A percentile compares a stretch with the other conserved stretches of the same genome.
phyloP scores from a whole-genome alignment of 2,329 filamentous ascomycete species.

The Fusarium incarnatum region DNA sequence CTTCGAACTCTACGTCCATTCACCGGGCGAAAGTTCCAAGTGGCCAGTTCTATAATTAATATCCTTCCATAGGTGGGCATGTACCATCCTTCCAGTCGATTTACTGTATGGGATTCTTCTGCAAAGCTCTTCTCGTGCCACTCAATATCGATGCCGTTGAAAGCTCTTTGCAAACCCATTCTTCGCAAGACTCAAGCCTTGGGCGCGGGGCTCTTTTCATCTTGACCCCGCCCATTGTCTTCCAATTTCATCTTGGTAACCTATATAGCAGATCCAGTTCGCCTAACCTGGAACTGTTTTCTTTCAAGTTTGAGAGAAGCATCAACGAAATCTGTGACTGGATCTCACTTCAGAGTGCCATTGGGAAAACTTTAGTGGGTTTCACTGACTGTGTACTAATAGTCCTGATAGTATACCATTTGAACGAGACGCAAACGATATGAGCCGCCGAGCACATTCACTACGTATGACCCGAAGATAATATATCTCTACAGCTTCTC shows the following conservation, averaged over 20 bases:
- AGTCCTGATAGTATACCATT: not conserved
- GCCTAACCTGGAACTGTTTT: not conserved
- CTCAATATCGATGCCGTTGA: conserved; percentile 4
- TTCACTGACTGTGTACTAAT: not conserved
- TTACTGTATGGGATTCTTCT: conserved; percentile 1
- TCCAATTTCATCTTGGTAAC: not conserved
- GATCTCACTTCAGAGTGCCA: not conserved
- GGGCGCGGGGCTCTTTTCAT: not conserved
- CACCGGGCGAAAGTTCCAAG: not conserved
- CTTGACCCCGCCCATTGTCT: not conserved
- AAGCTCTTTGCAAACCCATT: not conserved
- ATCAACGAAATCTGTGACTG: not conserved
- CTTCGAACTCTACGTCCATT: not conserved
- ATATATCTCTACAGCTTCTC: not conserved
- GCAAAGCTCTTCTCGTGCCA: not conserved
- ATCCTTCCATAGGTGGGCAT: not conserved
- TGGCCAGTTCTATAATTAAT: conserved; percentile 1
- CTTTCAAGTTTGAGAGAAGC: not conserved
- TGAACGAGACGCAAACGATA: not conserved
- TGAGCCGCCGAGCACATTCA: not conserved
- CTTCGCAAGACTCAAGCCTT: not conserved
- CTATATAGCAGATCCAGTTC: not conserved
- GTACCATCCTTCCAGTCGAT: conserved; percentile 2
- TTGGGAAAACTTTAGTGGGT: not conserved
- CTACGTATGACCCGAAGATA: not conserved